Evolutionary conservation across 2,329 filamentous ascomycete genomes (phyloP).

Genomic region (Alternaria sp.): DNA sequence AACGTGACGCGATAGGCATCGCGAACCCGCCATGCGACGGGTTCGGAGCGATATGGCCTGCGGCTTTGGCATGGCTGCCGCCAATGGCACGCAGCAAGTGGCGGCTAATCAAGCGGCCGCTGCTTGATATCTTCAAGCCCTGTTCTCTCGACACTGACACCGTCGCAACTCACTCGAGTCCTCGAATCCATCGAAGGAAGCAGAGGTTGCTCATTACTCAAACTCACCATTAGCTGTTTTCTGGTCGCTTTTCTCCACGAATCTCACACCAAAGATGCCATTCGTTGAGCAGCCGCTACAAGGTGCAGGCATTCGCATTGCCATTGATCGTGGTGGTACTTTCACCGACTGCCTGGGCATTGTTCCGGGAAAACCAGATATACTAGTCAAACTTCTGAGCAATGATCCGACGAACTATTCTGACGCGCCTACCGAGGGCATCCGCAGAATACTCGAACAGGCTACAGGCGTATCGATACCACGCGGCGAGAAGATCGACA

Average conservation of each 20-base stretch:
- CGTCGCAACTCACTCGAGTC: neutral
- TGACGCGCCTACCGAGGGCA: slow-evolving; percentile 46
- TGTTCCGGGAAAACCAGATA: slow-evolving; percentile 30
- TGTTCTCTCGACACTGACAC: neutral
- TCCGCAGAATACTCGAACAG: slow-evolving; percentile 40
- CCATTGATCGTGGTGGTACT: slow-evolving; percentile 39
- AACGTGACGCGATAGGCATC: neutral
- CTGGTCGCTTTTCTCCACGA: no score
- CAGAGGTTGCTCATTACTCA: no score
- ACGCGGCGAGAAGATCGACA: slow-evolving; percentile 31
- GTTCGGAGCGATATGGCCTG: neutral
- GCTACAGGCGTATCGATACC: slow-evolving; percentile 25
- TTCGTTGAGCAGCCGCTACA: slow-evolving; percentile 14
- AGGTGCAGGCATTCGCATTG: slow-evolving; percentile 23
- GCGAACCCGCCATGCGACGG: neutral
- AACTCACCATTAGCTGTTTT: no score
- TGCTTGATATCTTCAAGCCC: neutral
- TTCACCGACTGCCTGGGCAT: slow-evolving; percentile 39
- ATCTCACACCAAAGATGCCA: slow-evolving; percentile 7
- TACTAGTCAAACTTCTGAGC: slow-evolving; percentile 42
- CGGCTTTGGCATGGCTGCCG: neutral
- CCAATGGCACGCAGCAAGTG: neutral
- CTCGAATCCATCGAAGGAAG: neutral
- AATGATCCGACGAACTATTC: slow-evolving; percentile 41
- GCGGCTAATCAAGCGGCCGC: neutral